These are phyloP conservation scores for Wallacemonas sp. DNA, from an alignment of 208 protist genomes.

Conservation along the genomic window DNA sequence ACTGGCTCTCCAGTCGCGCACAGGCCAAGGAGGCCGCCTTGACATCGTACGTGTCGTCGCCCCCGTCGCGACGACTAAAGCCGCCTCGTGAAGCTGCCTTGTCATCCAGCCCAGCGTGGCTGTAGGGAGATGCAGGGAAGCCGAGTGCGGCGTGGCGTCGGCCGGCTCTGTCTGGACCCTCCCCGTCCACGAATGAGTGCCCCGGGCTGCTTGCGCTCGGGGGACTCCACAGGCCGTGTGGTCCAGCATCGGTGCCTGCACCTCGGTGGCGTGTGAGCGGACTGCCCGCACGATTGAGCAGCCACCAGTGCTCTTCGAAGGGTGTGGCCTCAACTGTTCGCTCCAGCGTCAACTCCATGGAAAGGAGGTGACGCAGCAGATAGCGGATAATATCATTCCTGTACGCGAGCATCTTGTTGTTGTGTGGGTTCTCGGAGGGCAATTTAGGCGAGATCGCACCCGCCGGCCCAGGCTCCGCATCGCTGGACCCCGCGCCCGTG, in stretches of 20 bases:
- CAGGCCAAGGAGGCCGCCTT: neutral
- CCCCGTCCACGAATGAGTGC: neutral
- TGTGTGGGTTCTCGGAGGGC: slow-evolving; percentile 21
- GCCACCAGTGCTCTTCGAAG: neutral
- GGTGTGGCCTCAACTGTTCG: slow-evolving; percentile 2
- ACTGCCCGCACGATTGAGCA: neutral
- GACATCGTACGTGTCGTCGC: neutral
- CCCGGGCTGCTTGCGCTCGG: too few relatives aligned
- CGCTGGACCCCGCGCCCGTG: neutral
- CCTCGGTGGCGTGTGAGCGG: neutral
- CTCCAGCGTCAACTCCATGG: slow-evolving; percentile 68
- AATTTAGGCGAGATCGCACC: neutral
- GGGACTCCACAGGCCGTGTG: too few relatives aligned
- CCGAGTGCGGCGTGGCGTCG: neutral
- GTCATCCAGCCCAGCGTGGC: neutral
- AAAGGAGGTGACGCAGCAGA: slow-evolving; percentile 54
- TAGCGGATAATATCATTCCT: slow-evolving; percentile 69
- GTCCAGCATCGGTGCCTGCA: too few relatives aligned
- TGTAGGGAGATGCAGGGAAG: neutral
- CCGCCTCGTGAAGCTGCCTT: too few relatives aligned
- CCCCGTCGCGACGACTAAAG: too few relatives aligned
- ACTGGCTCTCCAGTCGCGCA: neutral
- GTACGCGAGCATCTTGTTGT: slow-evolving; percentile 67
- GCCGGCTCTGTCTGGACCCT: neutral
- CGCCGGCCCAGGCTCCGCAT: slow-evolving; percentile 2